These are phyloP conservation scores for Gelatoporia subvermispora DNA, from an alignment of 768 basidiomycete genomes.

Conservation along the genomic window DNA sequence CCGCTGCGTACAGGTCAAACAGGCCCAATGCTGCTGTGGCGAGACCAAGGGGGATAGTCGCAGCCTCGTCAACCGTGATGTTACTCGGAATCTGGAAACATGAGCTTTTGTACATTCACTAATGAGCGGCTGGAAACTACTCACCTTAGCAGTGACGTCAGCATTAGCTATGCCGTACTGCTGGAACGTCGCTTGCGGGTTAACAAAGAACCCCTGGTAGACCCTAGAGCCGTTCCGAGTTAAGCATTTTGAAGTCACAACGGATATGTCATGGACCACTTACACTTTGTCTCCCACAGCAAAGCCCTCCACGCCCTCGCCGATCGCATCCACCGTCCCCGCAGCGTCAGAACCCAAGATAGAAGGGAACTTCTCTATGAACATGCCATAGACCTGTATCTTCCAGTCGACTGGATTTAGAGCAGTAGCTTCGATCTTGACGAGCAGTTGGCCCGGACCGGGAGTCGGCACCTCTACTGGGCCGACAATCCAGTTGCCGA, in stretches of 20 bases:
- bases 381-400: constrained; percentile 18
- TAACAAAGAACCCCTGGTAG: constrained; percentile 17
- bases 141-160: constrained; percentile 19
- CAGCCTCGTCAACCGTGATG: constrained; percentile 35
- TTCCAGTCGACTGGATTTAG: constrained; percentile 34
- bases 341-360: constrained; percentile 35
- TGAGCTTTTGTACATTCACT: too few species aligned
- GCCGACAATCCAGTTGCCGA: constrained; percentile 5
- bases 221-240: constrained; percentile 4
- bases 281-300: constrained; percentile 35
- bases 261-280: constrained; percentile 7
- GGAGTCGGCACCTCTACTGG: constrained; percentile 4
- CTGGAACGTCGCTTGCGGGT: constrained; percentile 19
- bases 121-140: constrained; percentile 7
- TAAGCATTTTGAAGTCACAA: too few species aligned
- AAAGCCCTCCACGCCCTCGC: constrained; percentile 32
- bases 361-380: constrained; percentile 32
- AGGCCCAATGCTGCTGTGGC: constrained; percentile 34
- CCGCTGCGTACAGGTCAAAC: constrained; percentile 17
- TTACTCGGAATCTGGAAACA: constrained; percentile 30
- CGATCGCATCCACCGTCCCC: constrained; percentile 35
- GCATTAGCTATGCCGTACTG: constrained; percentile 23
- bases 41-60: constrained; percentile 36
- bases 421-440: constrained; percentile 23
- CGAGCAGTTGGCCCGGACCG: constrained; percentile 22